These are phyloP conservation scores for Lagenaria siceraria DNA, from an alignment of 306 rosid genomes.

Conservation along the genomic window DNA sequence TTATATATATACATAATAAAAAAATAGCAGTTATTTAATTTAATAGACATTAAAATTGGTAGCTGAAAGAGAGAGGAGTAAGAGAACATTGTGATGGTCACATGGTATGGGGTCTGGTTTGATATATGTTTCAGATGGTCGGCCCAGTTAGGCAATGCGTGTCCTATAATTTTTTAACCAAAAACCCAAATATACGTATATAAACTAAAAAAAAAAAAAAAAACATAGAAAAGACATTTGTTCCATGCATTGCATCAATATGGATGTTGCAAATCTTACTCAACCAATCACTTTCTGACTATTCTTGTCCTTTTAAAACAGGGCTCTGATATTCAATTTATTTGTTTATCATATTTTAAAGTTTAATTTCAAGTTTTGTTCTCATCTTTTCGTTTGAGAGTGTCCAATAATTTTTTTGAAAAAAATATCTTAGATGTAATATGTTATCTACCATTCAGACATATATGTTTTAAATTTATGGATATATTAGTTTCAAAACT, in stretches of 20 bases:
- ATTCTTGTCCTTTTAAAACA: neutral
- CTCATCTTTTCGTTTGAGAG: too few relatives aligned
- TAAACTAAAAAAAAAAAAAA: neutral
- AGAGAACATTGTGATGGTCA: neutral
- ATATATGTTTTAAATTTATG: too few relatives aligned
- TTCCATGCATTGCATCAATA: conserved; percentile 2
- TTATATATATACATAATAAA: too few relatives aligned
- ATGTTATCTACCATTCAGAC: too few relatives aligned
- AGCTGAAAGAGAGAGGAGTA: neutral
- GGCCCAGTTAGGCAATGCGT: neutral
- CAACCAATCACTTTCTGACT: neutral
- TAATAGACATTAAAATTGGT: too few relatives aligned
- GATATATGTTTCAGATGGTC: neutral
- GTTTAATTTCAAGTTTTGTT: too few relatives aligned
- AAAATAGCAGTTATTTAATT: too few relatives aligned
- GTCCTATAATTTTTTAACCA: neutral
- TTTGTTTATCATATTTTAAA: neutral
- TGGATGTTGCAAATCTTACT: neutral
- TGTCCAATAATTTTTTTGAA: too few relatives aligned
- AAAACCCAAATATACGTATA: neutral
- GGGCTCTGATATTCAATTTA: neutral
- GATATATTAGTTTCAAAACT: too few relatives aligned
- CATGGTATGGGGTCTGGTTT: conserved; percentile 1
- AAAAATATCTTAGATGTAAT: too few relatives aligned
- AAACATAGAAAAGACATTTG: neutral